Conservation (phyloP, 331 rosid species). For the Telfairia occidentalis region DNA sequence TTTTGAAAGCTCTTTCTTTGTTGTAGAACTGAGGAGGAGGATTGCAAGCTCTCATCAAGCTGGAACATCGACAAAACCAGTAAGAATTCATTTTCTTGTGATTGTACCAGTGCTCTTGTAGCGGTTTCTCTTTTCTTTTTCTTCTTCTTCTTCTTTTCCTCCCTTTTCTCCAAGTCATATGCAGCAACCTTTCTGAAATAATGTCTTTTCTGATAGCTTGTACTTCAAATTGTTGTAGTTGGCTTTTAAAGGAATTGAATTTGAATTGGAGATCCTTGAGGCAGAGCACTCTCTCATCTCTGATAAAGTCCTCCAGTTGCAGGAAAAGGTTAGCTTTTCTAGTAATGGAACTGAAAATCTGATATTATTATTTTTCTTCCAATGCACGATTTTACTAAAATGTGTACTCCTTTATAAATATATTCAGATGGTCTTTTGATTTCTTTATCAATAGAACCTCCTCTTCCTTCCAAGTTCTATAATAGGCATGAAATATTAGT, state of each 20-base stretch:
- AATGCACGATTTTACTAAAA: background rate
- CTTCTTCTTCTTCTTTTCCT: background rate
- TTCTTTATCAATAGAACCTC: background rate
- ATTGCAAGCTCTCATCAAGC: conserved; percentile 41
- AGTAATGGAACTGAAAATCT: background rate
- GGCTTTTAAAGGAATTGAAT: conserved; percentile 59
- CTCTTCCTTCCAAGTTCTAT: background rate
- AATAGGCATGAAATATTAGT: background rate
- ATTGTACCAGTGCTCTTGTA: background rate
- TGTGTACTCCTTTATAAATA: background rate
- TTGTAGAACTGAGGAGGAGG: conserved; percentile 63
- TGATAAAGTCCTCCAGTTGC: conserved; percentile 56
- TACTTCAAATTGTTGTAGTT: conserved; percentile 33
- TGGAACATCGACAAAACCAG: conserved; percentile 43
- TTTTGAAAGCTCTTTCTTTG: conserved; percentile 16
- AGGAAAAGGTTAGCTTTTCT: conserved; percentile 46
- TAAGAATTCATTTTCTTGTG: conserved; percentile 26
- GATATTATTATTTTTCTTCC: background rate
- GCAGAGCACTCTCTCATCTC: conserved; percentile 50
- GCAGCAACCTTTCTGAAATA: background rate
- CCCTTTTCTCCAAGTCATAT: background rate
- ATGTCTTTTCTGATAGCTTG: conserved; percentile 3
- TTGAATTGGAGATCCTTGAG: conserved; percentile 75
- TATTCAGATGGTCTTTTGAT: background rate
- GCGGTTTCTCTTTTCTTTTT: background rate